Evolutionary conservation across 768 basidiomycete species (phyloP).

Genomic region (Kwoniella dendrophila): DNA sequence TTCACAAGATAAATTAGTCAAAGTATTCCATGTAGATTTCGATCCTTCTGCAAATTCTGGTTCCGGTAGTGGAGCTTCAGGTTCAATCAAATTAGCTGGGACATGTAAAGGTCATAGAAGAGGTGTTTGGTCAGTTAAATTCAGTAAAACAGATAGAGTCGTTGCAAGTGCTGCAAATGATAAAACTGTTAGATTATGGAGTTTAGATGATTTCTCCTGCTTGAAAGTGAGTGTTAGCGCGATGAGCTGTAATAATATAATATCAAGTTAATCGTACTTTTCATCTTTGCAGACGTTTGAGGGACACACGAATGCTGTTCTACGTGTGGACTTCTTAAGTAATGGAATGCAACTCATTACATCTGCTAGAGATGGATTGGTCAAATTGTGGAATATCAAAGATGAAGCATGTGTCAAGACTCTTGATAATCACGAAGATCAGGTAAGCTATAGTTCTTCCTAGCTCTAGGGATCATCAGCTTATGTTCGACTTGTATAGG

Average conservation of each 20-base stretch:
- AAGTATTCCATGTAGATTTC: conserved; percentile 78
- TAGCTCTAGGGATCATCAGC: neutral
- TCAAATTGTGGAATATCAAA: conserved; percentile 91
- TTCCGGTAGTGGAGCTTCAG: too few species aligned
- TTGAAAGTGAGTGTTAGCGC: conserved; percentile 60
- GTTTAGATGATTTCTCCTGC: conserved; percentile 87
- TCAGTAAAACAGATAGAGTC: conserved; percentile 77
- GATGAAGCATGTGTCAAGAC: conserved; percentile 85
- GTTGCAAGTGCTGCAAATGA: conserved; percentile 94
- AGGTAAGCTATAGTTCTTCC: conserved; percentile 65
- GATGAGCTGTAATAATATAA: neutral
- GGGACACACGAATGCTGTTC: conserved; percentile 95
- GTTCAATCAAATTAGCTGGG: conserved; percentile 74
- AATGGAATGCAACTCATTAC: conserved; percentile 82
- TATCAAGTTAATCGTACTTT: too few species aligned
- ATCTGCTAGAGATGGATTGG: conserved; percentile 87
- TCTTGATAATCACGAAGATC: conserved; percentile 96
- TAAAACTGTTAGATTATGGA: conserved; percentile 93
- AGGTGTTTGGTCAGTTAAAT: conserved; percentile 92
- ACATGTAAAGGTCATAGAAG: conserved; percentile 95
- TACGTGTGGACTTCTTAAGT: conserved; percentile 88
- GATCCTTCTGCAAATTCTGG: conserved; percentile 47
- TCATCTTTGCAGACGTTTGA: conserved; percentile 73
- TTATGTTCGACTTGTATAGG: conserved; percentile 60
- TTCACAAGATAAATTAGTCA: conserved; percentile 93